Base-by-base conservation (phyloP, 1,139 yeast species). In the Hansenula sp. region DNA sequence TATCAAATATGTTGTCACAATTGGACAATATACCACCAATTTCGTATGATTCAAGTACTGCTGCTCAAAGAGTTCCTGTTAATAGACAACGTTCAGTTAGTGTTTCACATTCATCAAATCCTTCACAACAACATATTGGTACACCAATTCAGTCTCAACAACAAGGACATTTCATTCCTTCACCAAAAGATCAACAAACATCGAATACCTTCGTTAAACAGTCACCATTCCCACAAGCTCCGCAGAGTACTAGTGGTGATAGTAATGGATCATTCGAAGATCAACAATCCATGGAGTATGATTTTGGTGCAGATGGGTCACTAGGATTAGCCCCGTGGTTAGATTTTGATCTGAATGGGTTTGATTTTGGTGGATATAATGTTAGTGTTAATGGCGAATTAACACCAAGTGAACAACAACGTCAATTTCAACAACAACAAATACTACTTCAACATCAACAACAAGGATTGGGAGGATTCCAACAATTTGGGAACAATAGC, bases 241-340 rank as follows among this genome's bases (percentile, higher is more conserved):
- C 43, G 21, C 33, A 27, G 15, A 36, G 41, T 21, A 37, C 25
- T 4, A 31, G 28, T 18, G 39, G 33, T 27, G 43, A 35, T 28
- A 36, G 38, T 18, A 24, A 13, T 16, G 39, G 21, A n/a, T 24
- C 33, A 18, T 18, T 36, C 5, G 43, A 41, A 13, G 43, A 41
- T 15, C 40, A 35, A 17, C 43, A 36, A 24, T 33, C 36, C 35
- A 59, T 72, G 59, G 61, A 71, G 52, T 70, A 70, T 50, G 84
- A 79, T 49, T 79, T 78, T 62, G 83, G 79, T 13, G 82, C 83
- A 18, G 85, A 79, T 62, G 84, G 84, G 1, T 79, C 84, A 0
- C 62, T 79, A 38, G 85, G 84, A 1, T 64, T 79, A 46, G 81
- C 79, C 3, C 79, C 79, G 21, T 71, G 76, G 45, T 63, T 79